Percentiles rank a stretch among this genome's conserved stretches.
Evolutionary conservation across 2,329 filamentous ascomycete species (phyloP).

Genomic region (Pseudogymnoascus sp.): DNA sequence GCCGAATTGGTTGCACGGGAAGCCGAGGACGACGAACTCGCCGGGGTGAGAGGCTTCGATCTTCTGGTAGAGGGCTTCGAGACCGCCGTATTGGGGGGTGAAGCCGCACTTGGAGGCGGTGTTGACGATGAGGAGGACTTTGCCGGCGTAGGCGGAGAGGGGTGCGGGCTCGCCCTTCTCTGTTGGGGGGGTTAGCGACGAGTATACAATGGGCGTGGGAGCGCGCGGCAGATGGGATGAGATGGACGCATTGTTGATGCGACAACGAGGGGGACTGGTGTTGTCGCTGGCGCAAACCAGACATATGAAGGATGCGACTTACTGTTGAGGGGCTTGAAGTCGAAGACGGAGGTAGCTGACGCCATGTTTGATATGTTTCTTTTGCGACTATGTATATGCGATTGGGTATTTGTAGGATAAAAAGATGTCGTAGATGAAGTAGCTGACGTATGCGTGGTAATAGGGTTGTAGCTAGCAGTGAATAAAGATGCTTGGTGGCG

Average conservation of each 20-base stretch:
- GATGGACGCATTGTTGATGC: no score
- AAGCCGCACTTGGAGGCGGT: conserved; percentile 98
- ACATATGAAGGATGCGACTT: conserved; percentile 29
- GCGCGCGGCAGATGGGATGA: not conserved
- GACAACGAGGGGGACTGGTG: conserved; percentile 1
- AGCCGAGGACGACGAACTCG: conserved; percentile 81
- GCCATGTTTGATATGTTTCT: conserved; percentile 41
- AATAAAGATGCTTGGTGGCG: conserved; percentile 7
- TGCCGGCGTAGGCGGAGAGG: conserved; percentile 68
- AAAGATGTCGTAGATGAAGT: not conserved
- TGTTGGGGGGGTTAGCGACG: conserved; percentile 30
- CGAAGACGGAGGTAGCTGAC: conserved; percentile 65
- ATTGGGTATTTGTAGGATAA: not conserved
- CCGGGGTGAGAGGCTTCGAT: conserved; percentile 61
- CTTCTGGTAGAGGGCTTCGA: conserved; percentile 82
- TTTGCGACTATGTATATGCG: not conserved
- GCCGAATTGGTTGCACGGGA: conserved; percentile 98
- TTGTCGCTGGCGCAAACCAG: not conserved
- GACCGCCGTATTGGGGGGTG: conserved; percentile 86
- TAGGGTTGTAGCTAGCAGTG: not conserved
- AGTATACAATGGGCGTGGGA: conserved; percentile 7
- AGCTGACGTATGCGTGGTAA: not conserved
- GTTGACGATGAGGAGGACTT: conserved; percentile 94
- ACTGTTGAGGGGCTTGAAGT: conserved; percentile 80
- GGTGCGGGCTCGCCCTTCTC: conserved; percentile 66